Percentiles rank a stretch among this genome's conserved stretches.
These are phyloP conservation scores for Podospora fimiseda DNA, from an alignment of 495 filamentous ascomycete genomes.

Conservation along the genomic window DNA sequence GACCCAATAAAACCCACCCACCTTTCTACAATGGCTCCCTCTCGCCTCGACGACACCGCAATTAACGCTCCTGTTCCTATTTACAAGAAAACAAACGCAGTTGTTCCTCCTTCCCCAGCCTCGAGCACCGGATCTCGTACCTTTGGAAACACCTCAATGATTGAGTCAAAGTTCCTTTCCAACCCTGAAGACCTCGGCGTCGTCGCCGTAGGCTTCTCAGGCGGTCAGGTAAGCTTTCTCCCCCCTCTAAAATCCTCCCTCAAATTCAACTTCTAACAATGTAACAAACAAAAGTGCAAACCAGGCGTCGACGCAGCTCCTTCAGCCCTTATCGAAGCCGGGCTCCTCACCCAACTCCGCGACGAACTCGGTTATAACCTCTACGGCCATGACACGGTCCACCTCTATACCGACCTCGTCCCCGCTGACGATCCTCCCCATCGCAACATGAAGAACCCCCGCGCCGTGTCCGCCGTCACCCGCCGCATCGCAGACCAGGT, in stretches of 20 bases:
- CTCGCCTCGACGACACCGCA: conserved; percentile 8
- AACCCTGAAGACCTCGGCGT: conserved; percentile 74
- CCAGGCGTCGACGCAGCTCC: conserved; percentile 88
- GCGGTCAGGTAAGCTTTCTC: conserved; percentile 69
- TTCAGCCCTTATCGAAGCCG: conserved; percentile 80
- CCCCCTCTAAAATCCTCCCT: neutral
- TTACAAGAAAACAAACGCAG: conserved; percentile 10
- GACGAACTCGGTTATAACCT: conserved; percentile 84
- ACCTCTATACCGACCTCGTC: conserved; percentile 72
- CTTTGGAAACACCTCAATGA: conserved; percentile 55
- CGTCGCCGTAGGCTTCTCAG: conserved; percentile 94
- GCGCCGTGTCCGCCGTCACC: conserved; percentile 83
- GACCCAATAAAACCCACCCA: neutral
- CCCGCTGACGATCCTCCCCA: conserved; percentile 69
- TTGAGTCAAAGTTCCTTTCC: conserved; percentile 76
- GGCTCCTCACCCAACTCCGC: conserved; percentile 75
- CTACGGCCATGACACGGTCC: conserved; percentile 75
- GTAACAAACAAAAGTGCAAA: conserved; percentile 64
- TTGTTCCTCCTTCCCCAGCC: conserved; percentile 4
- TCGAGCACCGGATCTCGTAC: conserved; percentile 13
- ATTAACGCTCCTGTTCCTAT: conserved; percentile 8
- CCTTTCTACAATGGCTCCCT: conserved; percentile 12
- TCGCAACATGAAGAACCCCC: conserved; percentile 89
- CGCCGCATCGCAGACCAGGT: conserved; percentile 72
- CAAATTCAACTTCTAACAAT: conserved; percentile 9